Base-by-base conservation (phyloP, 345 rosid species). In the Cardamine chenopodiifolia region DNA sequence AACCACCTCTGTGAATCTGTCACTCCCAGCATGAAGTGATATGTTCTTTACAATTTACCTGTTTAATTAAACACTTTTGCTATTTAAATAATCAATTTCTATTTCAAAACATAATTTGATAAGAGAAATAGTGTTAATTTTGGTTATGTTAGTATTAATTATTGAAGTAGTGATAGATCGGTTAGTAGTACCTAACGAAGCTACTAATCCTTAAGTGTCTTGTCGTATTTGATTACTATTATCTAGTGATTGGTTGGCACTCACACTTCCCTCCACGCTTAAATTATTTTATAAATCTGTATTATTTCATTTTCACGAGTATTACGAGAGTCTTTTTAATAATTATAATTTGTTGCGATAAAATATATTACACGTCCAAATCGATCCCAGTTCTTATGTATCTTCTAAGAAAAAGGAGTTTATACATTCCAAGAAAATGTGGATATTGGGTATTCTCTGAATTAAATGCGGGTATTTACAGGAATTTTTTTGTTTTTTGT, bases 141-240 rank as follows among this genome's bases (percentile, higher is more conserved):
- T 56, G 34, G 49, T 28, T 62, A 56, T 53, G 52, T 35, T 70
- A 70, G 28, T 23, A 63, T 62, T 70, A 77, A 70, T 77, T 64
- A 77, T 77, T 47, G 48, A 56, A 70, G 54, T 56, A 39, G 66
- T 70, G 80, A 77, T 70, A 70, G 80, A 77, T 71, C 45, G 76
- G 62, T 77, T 56, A 77, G 76, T 77, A 77, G 47, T 59, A 77
- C 80, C 80, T 77, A 77, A 71, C 76, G 75, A 77, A 48, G 55
- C 61, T 56, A 77, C 61, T 56, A 77, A 77, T 64, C 76, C 76
- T 45, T 64, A 70, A 63, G 76, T 47, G 62, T 71, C 76, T 71
- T 77, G 71, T 77, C 80, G 80, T 70, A 66, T 77, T 77, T 70
- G 72, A 47, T 70, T 15, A 70, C 59, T 62, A 76, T 62, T 70